Evolutionary conservation across 1,284 basidiomycete species (phyloP), one percentile per base, ranked within the genome.

Genomic region (Tranzscheliella williamsii): DNA sequence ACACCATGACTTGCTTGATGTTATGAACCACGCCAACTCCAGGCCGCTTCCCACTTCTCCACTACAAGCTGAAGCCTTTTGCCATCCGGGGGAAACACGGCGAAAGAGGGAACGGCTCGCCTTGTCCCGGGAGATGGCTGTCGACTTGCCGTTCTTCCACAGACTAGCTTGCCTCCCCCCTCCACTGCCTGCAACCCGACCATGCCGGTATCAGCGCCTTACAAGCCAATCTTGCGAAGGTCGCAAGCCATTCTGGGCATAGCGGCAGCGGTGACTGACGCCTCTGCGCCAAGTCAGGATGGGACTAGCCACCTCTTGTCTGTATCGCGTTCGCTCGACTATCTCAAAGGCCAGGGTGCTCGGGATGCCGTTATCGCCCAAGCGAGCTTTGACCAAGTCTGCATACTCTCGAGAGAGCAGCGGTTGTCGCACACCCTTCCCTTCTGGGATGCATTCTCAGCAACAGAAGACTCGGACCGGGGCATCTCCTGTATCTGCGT

Each of bases 361-460:
- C 32, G 58, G 17, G 52, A 62, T 22, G 36, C 30, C 23, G 24
- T 62, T 20, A 52, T 38, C 21, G 48, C 57, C 4, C 50, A 50
- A 27, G 58, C 54, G 1, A 67, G 58, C 46, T 56, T 50, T 29
- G 48, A 64, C n/a, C 60, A 56, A 12, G 34, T 67, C 13, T 63
- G 60, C 40, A 21, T 67, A 16, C 55, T 67, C 6, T 46, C 56
- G 12, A 38, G 60, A 4, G 34, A 54, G 8, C 56, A 60, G 34
- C 47, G 53, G 16, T 58, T 64, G 31, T 43, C 48, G 16, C 55
- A 67, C 24, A 52, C 60, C 4, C 49, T 67, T 4, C 60, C 61
- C 5, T 67, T 67, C 32, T 67, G 65, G 65, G 50, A 60, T 16
- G 65, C 60, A 4, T 63, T 67, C 37, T 52, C 65, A 4, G 52